Percentiles rank a stretch among this genome's conserved stretches.
These are phyloP conservation scores for Henningerozyma blattae DNA, from an alignment of 805 yeast species.

Conservation along the genomic window DNA sequence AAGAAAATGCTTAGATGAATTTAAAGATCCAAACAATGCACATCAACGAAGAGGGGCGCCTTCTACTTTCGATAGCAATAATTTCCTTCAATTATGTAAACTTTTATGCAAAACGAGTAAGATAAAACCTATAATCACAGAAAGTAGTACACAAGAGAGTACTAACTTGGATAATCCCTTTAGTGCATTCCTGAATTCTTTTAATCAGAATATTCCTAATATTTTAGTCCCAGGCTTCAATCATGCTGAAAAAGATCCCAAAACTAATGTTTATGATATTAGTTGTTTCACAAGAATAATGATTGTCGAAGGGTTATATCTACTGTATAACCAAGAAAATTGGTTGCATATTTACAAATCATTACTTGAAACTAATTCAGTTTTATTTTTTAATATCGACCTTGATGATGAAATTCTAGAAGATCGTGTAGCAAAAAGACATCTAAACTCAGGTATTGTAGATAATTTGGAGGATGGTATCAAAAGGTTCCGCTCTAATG, in stretches of 20 bases:
- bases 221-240: constrained; percentile 60
- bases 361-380: constrained; percentile 15
- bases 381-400: constrained; percentile 41
- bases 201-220: constrained; percentile 20
- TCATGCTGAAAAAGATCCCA: constrained; percentile 66
- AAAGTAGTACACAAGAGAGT: constrained; percentile 3
- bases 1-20: constrained; percentile 31
- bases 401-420: constrained; percentile 36
- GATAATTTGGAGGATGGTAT: constrained; percentile 36
- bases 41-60: constrained; percentile 71
- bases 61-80: constrained; percentile 61
- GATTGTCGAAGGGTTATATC: constrained; percentile 67
- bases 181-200: constrained; percentile 11
- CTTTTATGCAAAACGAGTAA: constrained; percentile 10
- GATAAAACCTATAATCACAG: constrained; percentile 5
- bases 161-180: constrained; percentile 3
- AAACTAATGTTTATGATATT: constrained; percentile 37
- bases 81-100: constrained; percentile 17
- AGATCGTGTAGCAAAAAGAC: constrained; percentile 54
- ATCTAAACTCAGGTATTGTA: constrained; percentile 46
- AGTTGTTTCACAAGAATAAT: constrained; percentile 38
- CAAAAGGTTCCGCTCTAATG: constrained; percentile 41
- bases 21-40: constrained; percentile 47
- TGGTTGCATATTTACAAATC: constrained; percentile 33
- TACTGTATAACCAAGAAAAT: constrained; percentile 42